Conservation (phyloP, 75 land plant genomes). For the Larix kaempferi region DNA sequence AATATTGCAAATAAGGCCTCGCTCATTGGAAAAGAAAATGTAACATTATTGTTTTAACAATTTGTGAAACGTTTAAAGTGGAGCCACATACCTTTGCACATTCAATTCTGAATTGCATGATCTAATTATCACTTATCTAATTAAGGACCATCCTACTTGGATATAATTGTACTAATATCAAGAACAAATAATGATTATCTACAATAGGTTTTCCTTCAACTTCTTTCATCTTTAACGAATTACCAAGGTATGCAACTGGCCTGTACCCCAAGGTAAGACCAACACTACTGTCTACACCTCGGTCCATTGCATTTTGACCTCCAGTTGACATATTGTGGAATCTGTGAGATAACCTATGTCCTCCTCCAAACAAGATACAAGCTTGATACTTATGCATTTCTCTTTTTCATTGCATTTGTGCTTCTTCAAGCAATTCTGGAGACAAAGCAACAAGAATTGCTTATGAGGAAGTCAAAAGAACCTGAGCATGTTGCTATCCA, state of each 20-base stretch:
- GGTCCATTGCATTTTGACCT: slow-evolving; percentile 65
- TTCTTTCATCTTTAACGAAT: slow-evolving; percentile 38
- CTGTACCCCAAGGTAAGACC: slow-evolving; percentile 59
- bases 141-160: no score
- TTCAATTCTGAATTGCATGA: no score
- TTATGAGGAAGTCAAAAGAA: slow-evolving; percentile 90
- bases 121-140: no score
- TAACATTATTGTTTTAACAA: no score
- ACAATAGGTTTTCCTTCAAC: slow-evolving; percentile 79
- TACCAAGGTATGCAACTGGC: slow-evolving; percentile 32
- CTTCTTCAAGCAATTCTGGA: slow-evolving; percentile 93
- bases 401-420: slow-evolving; percentile 86
- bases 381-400: slow-evolving; percentile 72
- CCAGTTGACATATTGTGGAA: slow-evolving; percentile 58
- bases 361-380: slow-evolving; percentile 70
- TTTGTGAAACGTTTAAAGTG: no score
- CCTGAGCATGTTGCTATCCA: slow-evolving; percentile 99
- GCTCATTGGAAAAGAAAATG: no score
- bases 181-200: no score
- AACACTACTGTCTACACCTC: slow-evolving; percentile 62
- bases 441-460: slow-evolving; percentile 78
- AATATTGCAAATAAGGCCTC: no score
- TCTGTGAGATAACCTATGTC: slow-evolving; percentile 61
- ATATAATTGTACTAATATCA: no score
- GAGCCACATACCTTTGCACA: no score